phyloP scores from a whole-genome alignment of 2,329 filamentous ascomycete species.

The Pseudogymnoascus sp. region DNA sequence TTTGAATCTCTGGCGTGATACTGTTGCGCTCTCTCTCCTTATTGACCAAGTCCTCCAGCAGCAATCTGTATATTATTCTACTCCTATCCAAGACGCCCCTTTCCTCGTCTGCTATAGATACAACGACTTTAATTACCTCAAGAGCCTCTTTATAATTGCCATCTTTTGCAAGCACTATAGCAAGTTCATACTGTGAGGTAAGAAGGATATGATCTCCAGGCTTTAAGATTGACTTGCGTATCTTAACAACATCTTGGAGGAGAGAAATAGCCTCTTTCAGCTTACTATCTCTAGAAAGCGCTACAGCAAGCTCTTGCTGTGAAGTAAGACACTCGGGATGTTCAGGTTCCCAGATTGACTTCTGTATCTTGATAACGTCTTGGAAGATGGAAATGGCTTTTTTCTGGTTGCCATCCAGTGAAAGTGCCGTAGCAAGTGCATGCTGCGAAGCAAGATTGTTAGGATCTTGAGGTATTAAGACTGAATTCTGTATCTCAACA shows the following conservation, averaged over 20 bases:
- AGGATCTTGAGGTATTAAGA: not conserved
- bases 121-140: not conserved
- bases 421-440: not conserved
- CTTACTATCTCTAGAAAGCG: not conserved
- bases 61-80: not conserved
- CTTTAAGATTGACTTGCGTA: not conserved
- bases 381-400: constrained; percentile 1
- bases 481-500: not conserved
- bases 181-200: constrained; percentile 12
- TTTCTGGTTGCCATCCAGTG: not conserved
- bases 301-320: constrained; percentile 10
- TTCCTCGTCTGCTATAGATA: not conserved
- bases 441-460: not conserved
- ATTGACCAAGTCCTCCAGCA: not conserved
- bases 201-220: not conserved
- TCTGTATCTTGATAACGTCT: constrained; percentile 3
- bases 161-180: not conserved
- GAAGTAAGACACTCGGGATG: constrained; percentile 10
- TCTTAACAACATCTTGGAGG: constrained; percentile 7
- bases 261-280: not conserved
- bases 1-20: not conserved
- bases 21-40: not conserved
- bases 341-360: not conserved
- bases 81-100: not conserved
- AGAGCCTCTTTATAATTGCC: not conserved